phyloP scores from a whole-genome alignment of 257 asterid genomes.

The Lycium ferocissimum region DNA sequence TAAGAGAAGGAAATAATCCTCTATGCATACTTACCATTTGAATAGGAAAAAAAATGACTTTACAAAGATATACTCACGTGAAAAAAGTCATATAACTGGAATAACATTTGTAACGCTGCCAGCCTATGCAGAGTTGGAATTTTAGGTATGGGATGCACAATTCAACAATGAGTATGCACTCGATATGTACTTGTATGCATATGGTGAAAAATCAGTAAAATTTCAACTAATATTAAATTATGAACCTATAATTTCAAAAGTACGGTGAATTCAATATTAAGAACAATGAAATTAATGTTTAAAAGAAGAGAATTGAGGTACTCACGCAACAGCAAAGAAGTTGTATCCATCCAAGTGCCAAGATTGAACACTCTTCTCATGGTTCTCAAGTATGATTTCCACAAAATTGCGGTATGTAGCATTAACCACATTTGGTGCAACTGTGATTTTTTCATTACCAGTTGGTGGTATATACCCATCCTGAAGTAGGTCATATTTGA shows the following conservation, averaged over 20 bases:
- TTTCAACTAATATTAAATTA: not conserved
- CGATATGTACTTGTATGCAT: not conserved
- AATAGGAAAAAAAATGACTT: not conserved
- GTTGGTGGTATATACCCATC: not conserved
- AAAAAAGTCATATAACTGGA: not conserved
- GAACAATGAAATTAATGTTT: not conserved
- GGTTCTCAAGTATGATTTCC: slow-evolving; percentile 29
- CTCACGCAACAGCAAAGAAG: slow-evolving; percentile 27
- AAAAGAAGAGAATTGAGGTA: not conserved
- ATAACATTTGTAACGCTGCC: not conserved
- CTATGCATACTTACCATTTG: not conserved
- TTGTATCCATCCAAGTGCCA: slow-evolving; percentile 19
- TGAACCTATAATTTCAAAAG: not conserved
- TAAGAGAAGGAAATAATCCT: not conserved
- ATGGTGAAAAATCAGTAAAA: not conserved
- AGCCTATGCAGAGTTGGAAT: not conserved
- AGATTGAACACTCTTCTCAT: slow-evolving; percentile 25
- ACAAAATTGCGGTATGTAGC: slow-evolving; percentile 20
- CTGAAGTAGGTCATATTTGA: slow-evolving; percentile 18
- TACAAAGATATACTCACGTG: too few species aligned
- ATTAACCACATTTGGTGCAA: slow-evolving; percentile 24
- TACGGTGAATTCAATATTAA: not conserved
- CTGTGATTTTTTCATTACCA: slow-evolving; percentile 21
- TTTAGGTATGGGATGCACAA: not conserved
- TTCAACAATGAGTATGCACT: not conserved